phyloP scores from a whole-genome alignment of 2,329 filamentous ascomycete genomes.

The Stagonosporopsis cucurbitacearum region DNA sequence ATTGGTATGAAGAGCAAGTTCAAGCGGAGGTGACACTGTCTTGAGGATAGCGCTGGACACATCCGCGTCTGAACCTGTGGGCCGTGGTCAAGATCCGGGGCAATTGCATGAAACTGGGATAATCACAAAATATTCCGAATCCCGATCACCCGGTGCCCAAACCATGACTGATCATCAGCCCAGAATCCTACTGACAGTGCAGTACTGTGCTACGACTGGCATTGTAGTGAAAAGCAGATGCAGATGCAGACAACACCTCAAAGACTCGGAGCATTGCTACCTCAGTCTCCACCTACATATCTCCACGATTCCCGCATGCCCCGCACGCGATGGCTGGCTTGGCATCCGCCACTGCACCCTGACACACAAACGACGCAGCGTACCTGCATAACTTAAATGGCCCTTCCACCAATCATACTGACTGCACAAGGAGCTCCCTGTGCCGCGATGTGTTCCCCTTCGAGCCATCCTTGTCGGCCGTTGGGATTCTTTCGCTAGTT shows the following conservation, averaged over 20 bases:
- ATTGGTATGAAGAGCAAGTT: conserved; percentile 39
- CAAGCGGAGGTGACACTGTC: conserved; percentile 15
- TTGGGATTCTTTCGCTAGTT: background rate
- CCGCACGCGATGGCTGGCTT: conserved; percentile 2
- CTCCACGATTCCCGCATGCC: background rate
- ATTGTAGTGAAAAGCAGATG: background rate
- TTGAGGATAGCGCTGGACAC: background rate
- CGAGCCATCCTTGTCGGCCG: background rate
- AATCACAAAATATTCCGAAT: background rate
- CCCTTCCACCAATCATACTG: conserved; percentile 2
- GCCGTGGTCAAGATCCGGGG: conserved; percentile 1
- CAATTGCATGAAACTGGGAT: background rate
- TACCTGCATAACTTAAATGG: conserved; percentile 1
- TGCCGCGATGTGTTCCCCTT: background rate
- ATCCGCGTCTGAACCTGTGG: background rate
- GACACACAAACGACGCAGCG: background rate
- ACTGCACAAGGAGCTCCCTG: background rate
- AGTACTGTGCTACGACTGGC: background rate
- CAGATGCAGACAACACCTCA: background rate
- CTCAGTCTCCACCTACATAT: background rate
- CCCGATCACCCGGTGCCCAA: background rate
- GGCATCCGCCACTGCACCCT: background rate
- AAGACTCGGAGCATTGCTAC: background rate
- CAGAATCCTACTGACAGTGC: background rate
- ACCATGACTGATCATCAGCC: background rate